These are phyloP conservation scores for Fragaria nilgerrensis DNA, from an alignment of 306 rosid genomes.

Conservation along the genomic window DNA sequence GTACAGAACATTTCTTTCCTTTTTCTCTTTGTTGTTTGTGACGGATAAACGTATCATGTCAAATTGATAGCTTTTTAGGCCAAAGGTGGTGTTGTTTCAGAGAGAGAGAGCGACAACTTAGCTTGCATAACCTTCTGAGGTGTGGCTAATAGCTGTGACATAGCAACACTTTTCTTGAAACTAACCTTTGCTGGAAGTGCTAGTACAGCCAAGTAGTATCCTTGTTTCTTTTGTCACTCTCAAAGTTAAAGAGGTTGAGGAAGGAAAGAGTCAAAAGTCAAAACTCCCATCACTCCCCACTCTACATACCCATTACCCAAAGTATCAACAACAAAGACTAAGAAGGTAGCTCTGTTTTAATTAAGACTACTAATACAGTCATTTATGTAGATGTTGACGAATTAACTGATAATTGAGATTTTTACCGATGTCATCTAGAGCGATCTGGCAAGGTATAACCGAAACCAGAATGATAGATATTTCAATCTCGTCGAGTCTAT, in stretches of 20 bases:
- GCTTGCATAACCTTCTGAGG: not conserved
- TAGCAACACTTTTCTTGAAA: not conserved
- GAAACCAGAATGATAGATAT: not conserved
- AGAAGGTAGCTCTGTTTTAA: not conserved
- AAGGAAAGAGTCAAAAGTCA: not conserved
- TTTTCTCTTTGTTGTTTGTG: not conserved
- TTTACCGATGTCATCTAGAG: not conserved
- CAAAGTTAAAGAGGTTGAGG: not conserved
- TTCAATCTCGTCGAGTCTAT: not conserved
- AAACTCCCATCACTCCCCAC: not conserved
- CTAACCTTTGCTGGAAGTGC: not conserved
- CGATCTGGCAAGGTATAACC: too few species aligned
- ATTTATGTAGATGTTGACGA: not conserved
- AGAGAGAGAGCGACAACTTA: not conserved
- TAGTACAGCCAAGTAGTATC: not conserved
- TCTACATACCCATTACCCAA: not conserved
- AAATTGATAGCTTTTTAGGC: not conserved
- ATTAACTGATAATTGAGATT: not conserved
- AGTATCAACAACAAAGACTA: not conserved
- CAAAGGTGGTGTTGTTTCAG: not conserved
- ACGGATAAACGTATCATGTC: not conserved
- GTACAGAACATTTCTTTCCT: not conserved
- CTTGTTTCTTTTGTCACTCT: not conserved
- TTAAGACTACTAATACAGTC: not conserved
- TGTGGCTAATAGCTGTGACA: not conserved